Evolutionary conservation across 2,329 filamentous ascomycete genomes (phyloP).

Genomic region (Paraconiothyrium sp.): DNA sequence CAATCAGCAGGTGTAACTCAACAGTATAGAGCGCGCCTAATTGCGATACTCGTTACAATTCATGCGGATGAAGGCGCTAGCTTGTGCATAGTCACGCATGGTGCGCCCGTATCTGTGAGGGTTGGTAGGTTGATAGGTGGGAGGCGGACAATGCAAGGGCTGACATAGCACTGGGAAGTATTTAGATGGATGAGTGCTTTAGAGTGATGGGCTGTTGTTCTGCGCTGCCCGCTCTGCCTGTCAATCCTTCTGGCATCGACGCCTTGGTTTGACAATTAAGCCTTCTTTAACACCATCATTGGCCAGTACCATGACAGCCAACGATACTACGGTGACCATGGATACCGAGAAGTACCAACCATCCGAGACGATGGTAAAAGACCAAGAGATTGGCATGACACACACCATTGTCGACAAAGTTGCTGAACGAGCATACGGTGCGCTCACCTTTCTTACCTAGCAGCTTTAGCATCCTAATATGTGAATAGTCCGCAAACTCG

Average conservation of each 20-base stretch:
- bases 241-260: neutral
- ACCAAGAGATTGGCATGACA: neutral
- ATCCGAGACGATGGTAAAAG: constrained; percentile 7
- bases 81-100: neutral
- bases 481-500: constrained; percentile 49
- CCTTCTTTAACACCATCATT: neutral
- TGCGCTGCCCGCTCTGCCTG: neutral
- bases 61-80: neutral
- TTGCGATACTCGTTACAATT: neutral
- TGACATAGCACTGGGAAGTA: neutral
- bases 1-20: neutral
- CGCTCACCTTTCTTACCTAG: constrained; percentile 7
- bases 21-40: neutral
- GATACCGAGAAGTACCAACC: constrained; percentile 10
- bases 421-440: constrained; percentile 48
- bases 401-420: constrained; percentile 35
- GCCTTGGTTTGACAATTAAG: neutral
- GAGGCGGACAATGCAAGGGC: neutral
- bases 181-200: neutral
- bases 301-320: neutral
- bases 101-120: neutral
- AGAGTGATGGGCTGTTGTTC: neutral
- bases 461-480: neutral
- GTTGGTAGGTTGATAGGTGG: constrained; percentile 2
- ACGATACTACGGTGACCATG: neutral